Percentiles rank a stretch among this genome's conserved stretches.
Conservation (phyloP, 2,329 filamentous ascomycete genomes). For the Alternaria longipes region DNA sequence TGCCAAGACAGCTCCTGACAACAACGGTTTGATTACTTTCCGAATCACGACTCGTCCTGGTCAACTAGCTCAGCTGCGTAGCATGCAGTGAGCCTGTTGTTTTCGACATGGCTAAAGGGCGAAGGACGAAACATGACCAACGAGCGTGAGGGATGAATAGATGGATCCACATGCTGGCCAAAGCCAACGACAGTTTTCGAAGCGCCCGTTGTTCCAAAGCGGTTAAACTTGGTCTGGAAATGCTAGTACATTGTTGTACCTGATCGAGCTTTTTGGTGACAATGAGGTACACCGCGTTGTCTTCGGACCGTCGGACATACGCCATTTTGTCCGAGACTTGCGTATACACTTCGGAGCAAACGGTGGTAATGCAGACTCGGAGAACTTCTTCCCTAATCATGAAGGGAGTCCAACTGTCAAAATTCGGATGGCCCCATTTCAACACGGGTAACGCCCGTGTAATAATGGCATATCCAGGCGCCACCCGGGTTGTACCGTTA, state of each 20-base stretch:
- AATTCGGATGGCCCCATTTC: not conserved
- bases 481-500: not conserved
- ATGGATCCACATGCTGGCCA: slow-evolving; percentile 14
- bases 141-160: slow-evolving; percentile 14
- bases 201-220: slow-evolving; percentile 14
- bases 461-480: not conserved
- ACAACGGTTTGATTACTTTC: slow-evolving; percentile 23
- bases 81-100: slow-evolving; percentile 13
- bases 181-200: slow-evolving; percentile 15
- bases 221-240: slow-evolving; percentile 7
- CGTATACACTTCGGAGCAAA: not conserved
- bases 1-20: slow-evolving; percentile 16
- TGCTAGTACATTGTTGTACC: not conserved
- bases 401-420: not conserved
- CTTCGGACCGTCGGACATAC: slow-evolving; percentile 1
- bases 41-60: slow-evolving; percentile 19
- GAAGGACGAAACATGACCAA: slow-evolving; percentile 37
- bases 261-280: not conserved
- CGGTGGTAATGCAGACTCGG: not conserved
- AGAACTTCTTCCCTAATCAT: not conserved
- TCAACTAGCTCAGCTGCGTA: slow-evolving; percentile 12
- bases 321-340: not conserved
- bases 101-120: slow-evolving; percentile 22
- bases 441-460: slow-evolving; percentile 6
- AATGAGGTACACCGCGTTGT: slow-evolving; percentile 1